A percentile compares a stretch with the other conserved stretches of the same genome.
phyloP scores from a whole-genome alignment of 257 asterid species.

The Solanum rostratum region DNA sequence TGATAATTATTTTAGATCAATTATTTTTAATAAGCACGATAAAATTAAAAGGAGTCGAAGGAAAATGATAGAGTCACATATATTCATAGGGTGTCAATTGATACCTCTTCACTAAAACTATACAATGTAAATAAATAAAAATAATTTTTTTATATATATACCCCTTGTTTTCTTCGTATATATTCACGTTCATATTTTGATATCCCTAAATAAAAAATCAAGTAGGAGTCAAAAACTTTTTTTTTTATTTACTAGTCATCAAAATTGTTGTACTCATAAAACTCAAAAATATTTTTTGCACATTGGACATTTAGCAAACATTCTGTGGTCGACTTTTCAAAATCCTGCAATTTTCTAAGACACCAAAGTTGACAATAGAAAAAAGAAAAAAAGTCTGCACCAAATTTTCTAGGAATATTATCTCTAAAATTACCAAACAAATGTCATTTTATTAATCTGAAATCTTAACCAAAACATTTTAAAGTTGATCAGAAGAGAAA shows the following conservation, averaged over 20 bases:
- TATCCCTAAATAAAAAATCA: too few relatives aligned
- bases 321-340: background rate
- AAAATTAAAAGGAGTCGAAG: background rate
- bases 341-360: background rate
- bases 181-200: too few relatives aligned
- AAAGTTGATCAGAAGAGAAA: background rate
- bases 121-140: too few relatives aligned
- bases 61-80: too few relatives aligned
- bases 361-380: background rate
- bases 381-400: background rate
- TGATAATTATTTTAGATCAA: background rate
- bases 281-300: background rate
- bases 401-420: background rate
- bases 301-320: background rate
- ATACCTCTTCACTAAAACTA: too few relatives aligned
- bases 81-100: too few relatives aligned
- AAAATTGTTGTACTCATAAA: background rate
- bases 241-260: background rate
- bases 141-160: too few relatives aligned
- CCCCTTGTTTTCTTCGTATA: too few relatives aligned
- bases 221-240: background rate
- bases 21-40: background rate
- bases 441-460: background rate
- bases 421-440: background rate
- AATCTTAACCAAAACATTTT: background rate